Base-by-base conservation (phyloP, 345 rosid species). In the Conringia planisiliqua region DNA sequence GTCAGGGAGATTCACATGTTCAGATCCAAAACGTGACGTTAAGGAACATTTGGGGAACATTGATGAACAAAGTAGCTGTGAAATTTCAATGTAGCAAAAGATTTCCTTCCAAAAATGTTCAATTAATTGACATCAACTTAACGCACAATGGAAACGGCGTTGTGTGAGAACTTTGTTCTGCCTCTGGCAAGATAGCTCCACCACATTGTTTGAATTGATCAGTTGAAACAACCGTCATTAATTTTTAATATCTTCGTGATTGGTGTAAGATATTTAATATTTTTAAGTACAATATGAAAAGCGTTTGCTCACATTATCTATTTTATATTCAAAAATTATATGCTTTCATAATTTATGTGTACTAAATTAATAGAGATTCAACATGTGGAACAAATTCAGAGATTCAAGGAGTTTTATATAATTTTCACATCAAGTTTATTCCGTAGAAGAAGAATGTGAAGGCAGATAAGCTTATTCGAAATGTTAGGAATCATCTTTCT, bases 11-110 rank as follows among this genome's bases (percentile, higher is more conserved):
- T 0, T 82, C 79, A 5, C 76, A 57, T 14, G 56, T 79, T 43
- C 76, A 79, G 50, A 79, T 82, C 11, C 20, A 33, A 43, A 64
- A 69, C 33, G 57, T 82, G 13, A 76, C 9, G 7, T 55, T 68
- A 24, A 75, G 38, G 16, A 72, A 79, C 68, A 69, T 79, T 0
- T 17, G 81, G 79, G 85, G 81, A 27, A 76, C 81, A 1, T 76
- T 74, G 14, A 50, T 0, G 17, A 9, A 29, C 17, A 52, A 69
- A 46, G 52, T 69, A 6, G 85, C 85, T 8, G 59, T 75, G 44
- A 8, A 46, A 2, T 20, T 46, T 46, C 2, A 46, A 8, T 46
- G 52, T 46, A 46, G 52, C 24, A 3, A 17, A 17, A 46, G 24
- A 24, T 17, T 17, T 46, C 52, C 52, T 46, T 46, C 24, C 52